Conservation (phyloP, 495 filamentous ascomycete genomes). For the Baudoinia panamericana region DNA sequence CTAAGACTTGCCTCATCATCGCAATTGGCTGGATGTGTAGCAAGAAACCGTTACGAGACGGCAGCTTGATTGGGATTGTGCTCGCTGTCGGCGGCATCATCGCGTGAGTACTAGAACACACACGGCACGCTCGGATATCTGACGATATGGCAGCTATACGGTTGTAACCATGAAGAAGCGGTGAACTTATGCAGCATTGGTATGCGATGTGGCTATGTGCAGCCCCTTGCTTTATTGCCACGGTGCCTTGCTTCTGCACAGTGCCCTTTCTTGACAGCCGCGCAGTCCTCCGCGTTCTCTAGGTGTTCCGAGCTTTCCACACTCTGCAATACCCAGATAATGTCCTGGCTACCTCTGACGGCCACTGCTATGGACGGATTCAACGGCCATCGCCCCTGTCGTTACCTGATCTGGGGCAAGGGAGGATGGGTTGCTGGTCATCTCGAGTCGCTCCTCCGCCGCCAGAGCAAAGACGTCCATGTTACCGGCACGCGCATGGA, state of each 20-base stretch:
- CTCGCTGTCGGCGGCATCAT: slow-evolving; percentile 13
- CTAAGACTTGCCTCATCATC: slow-evolving; percentile 16
- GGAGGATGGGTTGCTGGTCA: slow-evolving; percentile 13
- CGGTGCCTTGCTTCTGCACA: too few relatives aligned
- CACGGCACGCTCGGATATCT: not conserved
- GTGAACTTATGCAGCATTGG: too few relatives aligned
- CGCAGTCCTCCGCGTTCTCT: too few relatives aligned
- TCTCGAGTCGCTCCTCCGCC: not conserved
- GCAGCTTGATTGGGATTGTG: slow-evolving; percentile 9
- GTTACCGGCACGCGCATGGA: slow-evolving; percentile 11
- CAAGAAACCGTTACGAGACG: slow-evolving; percentile 3
- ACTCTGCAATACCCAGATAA: too few relatives aligned
- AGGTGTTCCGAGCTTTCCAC: too few relatives aligned
- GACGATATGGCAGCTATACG: not conserved
- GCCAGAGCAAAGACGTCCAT: slow-evolving; percentile 5
- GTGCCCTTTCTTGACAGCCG: too few relatives aligned
- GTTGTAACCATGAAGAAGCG: slow-evolving; percentile 2
- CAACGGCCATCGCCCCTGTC: not conserved
- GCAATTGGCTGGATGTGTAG: slow-evolving; percentile 8
- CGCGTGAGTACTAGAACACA: slow-evolving; percentile 4
- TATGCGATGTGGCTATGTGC: too few relatives aligned
- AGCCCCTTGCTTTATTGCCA: too few relatives aligned
- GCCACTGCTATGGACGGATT: too few relatives aligned
- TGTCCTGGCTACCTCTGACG: too few relatives aligned
- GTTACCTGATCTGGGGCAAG: slow-evolving; percentile 15